These are phyloP conservation scores for Craspedostauros australis DNA, from an alignment of 108 stramenopile genomes.

Conservation along the genomic window DNA sequence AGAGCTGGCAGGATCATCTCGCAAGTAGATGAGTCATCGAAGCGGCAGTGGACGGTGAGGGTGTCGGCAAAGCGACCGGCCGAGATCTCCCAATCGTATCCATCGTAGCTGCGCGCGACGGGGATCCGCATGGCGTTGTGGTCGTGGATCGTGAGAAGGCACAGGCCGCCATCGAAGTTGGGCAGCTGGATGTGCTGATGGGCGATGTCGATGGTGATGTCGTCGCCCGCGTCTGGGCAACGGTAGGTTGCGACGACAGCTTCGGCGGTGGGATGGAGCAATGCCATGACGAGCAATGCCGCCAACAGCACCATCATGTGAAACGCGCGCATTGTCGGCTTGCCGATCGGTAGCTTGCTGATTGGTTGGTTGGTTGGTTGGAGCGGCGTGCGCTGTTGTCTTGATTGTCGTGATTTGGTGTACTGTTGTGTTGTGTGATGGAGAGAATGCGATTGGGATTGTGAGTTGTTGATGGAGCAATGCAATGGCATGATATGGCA, in stretches of 20 bases:
- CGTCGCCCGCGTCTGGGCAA: neutral
- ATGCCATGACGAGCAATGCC: neutral
- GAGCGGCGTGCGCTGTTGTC: too few relatives aligned
- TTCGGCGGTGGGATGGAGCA: neutral
- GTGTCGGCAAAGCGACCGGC: conserved; percentile 26
- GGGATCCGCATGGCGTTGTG: conserved; percentile 26
- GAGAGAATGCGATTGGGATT: too few relatives aligned
- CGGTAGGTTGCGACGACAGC: neutral
- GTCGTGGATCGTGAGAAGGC: neutral
- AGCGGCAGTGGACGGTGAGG: neutral
- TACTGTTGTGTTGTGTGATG: too few relatives aligned
- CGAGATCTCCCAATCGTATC: conserved; percentile 49
- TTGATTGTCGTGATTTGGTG: too few relatives aligned
- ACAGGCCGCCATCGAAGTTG: neutral
- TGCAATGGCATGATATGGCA: too few relatives aligned
- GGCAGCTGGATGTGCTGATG: neutral
- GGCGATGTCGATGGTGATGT: neutral
- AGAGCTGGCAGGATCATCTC: neutral
- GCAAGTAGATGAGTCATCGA: neutral
- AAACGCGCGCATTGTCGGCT: too few relatives aligned
- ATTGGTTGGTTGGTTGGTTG: too few relatives aligned
- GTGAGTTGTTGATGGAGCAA: too few relatives aligned
- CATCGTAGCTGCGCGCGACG: conserved; percentile 58
- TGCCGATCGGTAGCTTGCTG: too few relatives aligned
- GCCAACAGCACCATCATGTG: too few relatives aligned